Percentiles rank a stretch among this genome's conserved stretches.
Conservation (phyloP, 768 basidiomycete genomes). For the Lactarius tabidus region DNA sequence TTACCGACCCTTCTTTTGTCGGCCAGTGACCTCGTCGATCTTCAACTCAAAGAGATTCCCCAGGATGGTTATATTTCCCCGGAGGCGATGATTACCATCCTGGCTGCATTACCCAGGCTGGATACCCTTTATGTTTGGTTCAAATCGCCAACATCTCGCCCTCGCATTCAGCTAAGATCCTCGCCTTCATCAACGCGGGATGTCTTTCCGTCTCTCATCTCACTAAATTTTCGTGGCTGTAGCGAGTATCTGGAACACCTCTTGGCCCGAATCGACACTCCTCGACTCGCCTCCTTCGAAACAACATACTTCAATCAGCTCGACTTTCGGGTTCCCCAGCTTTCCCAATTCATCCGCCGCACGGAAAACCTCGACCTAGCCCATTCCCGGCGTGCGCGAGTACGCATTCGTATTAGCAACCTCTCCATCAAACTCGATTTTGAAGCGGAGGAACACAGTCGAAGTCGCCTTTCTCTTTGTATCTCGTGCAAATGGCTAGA, state of each 20-base stretch:
- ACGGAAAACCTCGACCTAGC: not conserved
- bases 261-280: not conserved
- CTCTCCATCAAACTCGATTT: not conserved
- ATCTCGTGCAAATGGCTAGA: not conserved
- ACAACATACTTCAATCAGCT: not conserved
- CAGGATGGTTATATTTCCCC: not conserved
- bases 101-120: not conserved
- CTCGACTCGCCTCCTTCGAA: not conserved
- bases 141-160: not conserved
- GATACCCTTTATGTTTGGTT: not conserved
- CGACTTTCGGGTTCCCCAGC: not conserved
- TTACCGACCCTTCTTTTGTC: not conserved
- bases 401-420: not conserved
- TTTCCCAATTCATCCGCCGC: not conserved
- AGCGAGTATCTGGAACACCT: not conserved
- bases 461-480: not conserved
- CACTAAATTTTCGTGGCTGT: conserved; percentile 2
- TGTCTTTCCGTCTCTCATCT: not conserved
- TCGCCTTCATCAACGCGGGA: not conserved
- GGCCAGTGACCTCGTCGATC: too few relatives aligned
- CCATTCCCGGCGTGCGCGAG: not conserved
- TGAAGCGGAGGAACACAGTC: not conserved
- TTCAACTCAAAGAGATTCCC: not conserved
- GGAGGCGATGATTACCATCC: not conserved
- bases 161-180: not conserved